Evolutionary conservation across 1,284 basidiomycete species (phyloP), one percentile per base, ranked within the genome.

Genomic region (Agroathelia rolfsii): DNA sequence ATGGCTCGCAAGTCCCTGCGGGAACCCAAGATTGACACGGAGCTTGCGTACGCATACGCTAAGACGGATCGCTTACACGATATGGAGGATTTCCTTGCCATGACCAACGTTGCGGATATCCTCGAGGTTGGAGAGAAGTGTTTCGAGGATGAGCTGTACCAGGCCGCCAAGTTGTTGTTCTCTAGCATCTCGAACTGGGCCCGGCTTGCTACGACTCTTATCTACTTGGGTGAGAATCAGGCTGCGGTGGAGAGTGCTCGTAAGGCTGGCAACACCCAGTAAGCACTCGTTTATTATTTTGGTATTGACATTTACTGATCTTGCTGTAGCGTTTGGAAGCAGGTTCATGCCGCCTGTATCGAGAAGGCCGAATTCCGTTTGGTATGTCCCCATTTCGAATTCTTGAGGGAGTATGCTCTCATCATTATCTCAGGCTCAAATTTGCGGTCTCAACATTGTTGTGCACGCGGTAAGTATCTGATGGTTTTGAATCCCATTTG

Each of bases 1-100:
- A 98, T 98, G 95, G 92, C 95, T n/a, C 82, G 95, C 57, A 98
- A 96, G 68, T 80, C 86, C 35, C 74, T 96, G 14, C 81, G 95
- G 32, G 95, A 99, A 61, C 95, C 95, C 31, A 92, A 81, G 66
- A 94, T 99, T 49, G 95, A 99, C 56, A 98, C 95, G 10, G 90
- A 96, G 61, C 66, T 97, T 23, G 92, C 92, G 6, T 93, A 95
- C 51, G 87, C 92, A 1, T 96, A 95, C 55, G 93, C 93, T 26
- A 94, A 94, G 69, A 96, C 93, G 1, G 93, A 96, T 55, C 80
- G 92, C 39, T 63, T 96, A 14, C 92, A 95, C 53, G 95, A 97
- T 51, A 98, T 98, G 95, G 95, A 99, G 53, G 95, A 99, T 64
- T 99, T 99, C 76, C 64, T 99, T 41, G 72, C 74, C 23, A 97